Percentiles rank a stretch among this genome's conserved stretches.
Evolutionary conservation across 441 rosid genomes (phyloP).

Genomic region (Gossypium aridum): DNA sequence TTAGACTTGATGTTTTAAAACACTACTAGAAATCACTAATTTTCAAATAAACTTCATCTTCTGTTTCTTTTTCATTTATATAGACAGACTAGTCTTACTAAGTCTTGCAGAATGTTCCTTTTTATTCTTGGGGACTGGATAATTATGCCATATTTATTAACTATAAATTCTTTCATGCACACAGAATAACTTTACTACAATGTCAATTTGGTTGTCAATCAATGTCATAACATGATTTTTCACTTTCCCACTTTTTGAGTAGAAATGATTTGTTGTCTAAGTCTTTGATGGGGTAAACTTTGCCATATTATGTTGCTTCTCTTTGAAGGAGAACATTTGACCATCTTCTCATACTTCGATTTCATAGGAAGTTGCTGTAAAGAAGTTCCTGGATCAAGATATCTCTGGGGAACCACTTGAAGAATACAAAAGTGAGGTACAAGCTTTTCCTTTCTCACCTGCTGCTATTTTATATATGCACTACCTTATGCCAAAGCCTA

Average conservation of each 20-base stretch:
- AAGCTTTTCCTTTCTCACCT: conserved; percentile 8
- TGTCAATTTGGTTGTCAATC: not conserved
- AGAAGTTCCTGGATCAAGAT: conserved; percentile 69
- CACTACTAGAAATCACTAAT: not conserved
- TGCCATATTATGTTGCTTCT: not conserved
- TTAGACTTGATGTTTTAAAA: not conserved
- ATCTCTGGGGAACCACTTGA: conserved; percentile 57
- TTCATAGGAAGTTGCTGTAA: conserved; percentile 70
- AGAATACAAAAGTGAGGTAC: conserved; percentile 73
- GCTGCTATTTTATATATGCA: not conserved
- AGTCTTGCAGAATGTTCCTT: not conserved
- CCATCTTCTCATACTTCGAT: conserved; percentile 13
- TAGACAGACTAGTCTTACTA: too few species aligned
- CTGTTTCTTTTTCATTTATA: too few species aligned
- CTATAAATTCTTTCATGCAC: not conserved
- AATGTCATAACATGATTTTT: not conserved
- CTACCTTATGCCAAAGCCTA: conserved; percentile 1
- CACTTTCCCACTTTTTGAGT: not conserved
- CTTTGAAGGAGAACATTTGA: not conserved
- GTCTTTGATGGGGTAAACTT: not conserved
- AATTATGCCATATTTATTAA: not conserved
- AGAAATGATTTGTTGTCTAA: not conserved
- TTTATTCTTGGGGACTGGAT: not conserved
- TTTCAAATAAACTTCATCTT: not conserved
- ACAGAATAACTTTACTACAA: not conserved